Evolutionary conservation across 2,329 filamentous ascomycete species (phyloP).

Genomic region (Macrophomina tecta): DNA sequence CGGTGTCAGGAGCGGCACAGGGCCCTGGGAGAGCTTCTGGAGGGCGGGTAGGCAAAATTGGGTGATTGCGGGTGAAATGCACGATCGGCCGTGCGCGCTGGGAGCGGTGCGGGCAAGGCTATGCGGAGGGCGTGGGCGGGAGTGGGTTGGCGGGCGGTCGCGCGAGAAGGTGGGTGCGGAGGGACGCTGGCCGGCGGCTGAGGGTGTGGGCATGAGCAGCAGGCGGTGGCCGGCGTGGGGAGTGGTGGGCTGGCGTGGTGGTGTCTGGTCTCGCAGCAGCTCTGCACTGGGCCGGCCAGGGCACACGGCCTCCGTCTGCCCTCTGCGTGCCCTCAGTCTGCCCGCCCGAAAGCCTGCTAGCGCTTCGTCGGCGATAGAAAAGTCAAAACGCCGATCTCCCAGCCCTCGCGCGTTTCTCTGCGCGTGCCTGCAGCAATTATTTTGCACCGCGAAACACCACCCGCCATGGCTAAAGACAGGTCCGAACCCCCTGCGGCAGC

Average conservation of each 20-base stretch:
- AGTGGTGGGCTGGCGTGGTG: slow-evolving; percentile 14
- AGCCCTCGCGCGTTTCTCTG: slow-evolving; percentile 19
- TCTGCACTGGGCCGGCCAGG: slow-evolving; percentile 23
- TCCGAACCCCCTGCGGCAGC: slow-evolving; percentile 10
- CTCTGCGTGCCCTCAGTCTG: neutral
- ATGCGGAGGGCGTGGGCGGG: neutral
- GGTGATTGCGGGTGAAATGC: slow-evolving; percentile 25
- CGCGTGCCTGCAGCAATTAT: slow-evolving; percentile 1
- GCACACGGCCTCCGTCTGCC: slow-evolving; percentile 3
- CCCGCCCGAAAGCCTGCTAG: slow-evolving; percentile 20
- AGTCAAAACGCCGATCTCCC: slow-evolving; percentile 25
- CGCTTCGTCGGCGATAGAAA: slow-evolving; percentile 19
- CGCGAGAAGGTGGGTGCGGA: neutral
- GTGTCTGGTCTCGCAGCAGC: slow-evolving; percentile 25
- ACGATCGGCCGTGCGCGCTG: slow-evolving; percentile 22
- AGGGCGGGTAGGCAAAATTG: slow-evolving; percentile 19
- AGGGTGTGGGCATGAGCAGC: slow-evolving; percentile 9
- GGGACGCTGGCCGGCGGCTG: neutral
- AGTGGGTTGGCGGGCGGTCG: neutral
- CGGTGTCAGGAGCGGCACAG: neutral
- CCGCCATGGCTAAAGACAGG: slow-evolving; percentile 43
- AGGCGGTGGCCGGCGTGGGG: neutral
- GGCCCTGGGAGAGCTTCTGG: neutral
- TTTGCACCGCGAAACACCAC: neutral
- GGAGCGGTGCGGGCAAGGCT: slow-evolving; percentile 17